A percentile compares a stretch with the other conserved stretches of the same genome.
Conservation (phyloP, 768 basidiomycete genomes). For the Amanita fuliginea region DNA sequence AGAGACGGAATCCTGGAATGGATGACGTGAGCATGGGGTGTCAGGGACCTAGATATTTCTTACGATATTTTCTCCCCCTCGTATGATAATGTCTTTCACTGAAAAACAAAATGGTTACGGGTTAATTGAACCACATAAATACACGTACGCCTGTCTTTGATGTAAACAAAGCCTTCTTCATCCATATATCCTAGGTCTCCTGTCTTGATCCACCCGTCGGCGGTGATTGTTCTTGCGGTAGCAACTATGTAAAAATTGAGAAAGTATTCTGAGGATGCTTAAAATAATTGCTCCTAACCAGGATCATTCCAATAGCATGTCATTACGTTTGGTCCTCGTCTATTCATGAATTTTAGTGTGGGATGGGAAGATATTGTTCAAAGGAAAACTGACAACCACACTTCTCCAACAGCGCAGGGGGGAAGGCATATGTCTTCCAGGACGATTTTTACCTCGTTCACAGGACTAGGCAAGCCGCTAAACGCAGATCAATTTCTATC, state of each 20-base stretch:
- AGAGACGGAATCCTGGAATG: conserved; percentile 26
- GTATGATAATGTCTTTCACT: conserved; percentile 46
- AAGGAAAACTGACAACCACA: conserved; percentile 20
- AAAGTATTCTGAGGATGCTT: not conserved
- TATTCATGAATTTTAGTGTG: not conserved
- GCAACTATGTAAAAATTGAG: not conserved
- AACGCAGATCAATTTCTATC: not conserved
- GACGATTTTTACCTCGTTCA: conserved; percentile 37
- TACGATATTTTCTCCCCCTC: conserved; percentile 47
- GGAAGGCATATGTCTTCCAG: conserved; percentile 18
- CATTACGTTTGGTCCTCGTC: conserved; percentile 40
- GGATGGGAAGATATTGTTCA: not conserved
- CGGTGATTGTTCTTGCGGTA: conserved; percentile 22
- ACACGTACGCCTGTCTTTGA: conserved; percentile 29
- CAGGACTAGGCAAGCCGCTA: conserved; percentile 33
- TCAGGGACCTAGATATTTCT: conserved; percentile 10
- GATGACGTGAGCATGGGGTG: not conserved
- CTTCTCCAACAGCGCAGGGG: conserved; percentile 25
- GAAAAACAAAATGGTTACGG: not conserved
- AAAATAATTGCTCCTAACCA: conserved; percentile 15
- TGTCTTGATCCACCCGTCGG: conserved; percentile 37
- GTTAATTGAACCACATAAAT: too few species aligned
- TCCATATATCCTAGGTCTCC: conserved; percentile 36
- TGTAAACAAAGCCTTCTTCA: conserved; percentile 39
- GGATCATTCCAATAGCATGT: conserved; percentile 39